Evolutionary conservation across 2,329 filamentous ascomycete genomes (phyloP), one percentile per base, ranked within the genome.

Genomic region (Cordyceps tenuipes): DNA sequence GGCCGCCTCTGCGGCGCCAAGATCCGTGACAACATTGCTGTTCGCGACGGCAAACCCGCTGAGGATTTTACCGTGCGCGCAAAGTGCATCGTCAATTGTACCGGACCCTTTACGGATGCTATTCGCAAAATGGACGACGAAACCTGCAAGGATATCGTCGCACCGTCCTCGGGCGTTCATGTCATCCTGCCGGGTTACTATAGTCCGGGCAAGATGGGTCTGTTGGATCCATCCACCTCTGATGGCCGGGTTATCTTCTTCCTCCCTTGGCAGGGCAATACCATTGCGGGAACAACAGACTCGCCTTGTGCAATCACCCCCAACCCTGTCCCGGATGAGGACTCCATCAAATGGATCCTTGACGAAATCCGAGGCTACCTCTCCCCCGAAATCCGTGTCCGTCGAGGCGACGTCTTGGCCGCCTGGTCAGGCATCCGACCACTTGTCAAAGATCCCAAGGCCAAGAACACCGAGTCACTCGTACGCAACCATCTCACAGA

Each of bases 241-340:
- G 91, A 95, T 69, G 91, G 91, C 21, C 84, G 91, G 70, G 91
- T 95, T 54, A 93, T 95, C 69, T 95, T 95, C 83, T 95, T 96
- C 80, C 80, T 95, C 46, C 91, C 91, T 23, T 95, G 91, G 91
- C 90, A 95, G 76, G 90, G 90, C 53, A 94, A 94, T 75, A 95
- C 90, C 15, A 94, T 95, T 69, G 91, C 90, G 50, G 91, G 91
- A 63, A 95, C 91, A 5, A 95, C 90, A 8, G 91, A 95, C 70
- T 86, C 88, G 44, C 86, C 90, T 3, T 88, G 87, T 43, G 76
- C 80, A 34, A 90, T 96, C 65, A 83, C 82, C 5, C 78, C 81
- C 46, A 88, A 93, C 67, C 91, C 91, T 0, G 71, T 91, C 36
- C 88, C 91, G 9, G 86, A 87, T 34, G 90, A 96, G 73, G 82